Evolutionary conservation across 345 rosid genomes (phyloP), one percentile per base, ranked within the genome.

Genomic region (Populus simonii): DNA sequence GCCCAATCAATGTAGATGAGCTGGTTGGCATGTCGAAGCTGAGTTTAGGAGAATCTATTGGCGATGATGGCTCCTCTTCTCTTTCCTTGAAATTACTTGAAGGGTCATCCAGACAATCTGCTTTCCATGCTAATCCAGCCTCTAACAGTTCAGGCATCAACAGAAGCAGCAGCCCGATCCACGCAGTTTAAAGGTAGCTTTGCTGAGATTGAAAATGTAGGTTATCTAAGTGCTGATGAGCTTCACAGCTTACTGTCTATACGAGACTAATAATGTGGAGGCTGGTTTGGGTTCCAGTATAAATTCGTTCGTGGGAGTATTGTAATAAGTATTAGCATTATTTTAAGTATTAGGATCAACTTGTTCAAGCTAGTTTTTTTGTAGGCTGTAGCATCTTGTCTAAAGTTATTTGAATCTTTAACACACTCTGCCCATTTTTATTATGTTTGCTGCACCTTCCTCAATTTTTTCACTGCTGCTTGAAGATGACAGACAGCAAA

Each of bases 401-500:
- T 67, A 82, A 76, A 80, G 84, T 85, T 80, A 79, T 79, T 85
- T 80, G 79, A 84, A 88, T 80, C 74, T 65, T 72, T 68, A 39
- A 81, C 72, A 51, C 49, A 1, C 25, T 8, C 27, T 59, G 63
- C 3, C 29, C 63, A n/a, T 23, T 33, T 33, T 5, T 27, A 31
- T 66, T 33, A 39, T 59, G 63, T 23, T 57, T 10, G 63, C 63
- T 9, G 15, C 63, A 9, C 63, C 63, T 49, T 49, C 55, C 22
- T 49, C 2, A 1, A 17, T 49, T 49, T 49, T 47, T 49, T 49
- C 55, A 49, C 7, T 49, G 55, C 20, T 49, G 22, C 5, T 49
- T 17, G 55, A 17, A 16, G 20, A 17, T 49, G 55, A 49, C 22
- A 49, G 7, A 4, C 7, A 5, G 55, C 22, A 49, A 49, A 49